phyloP scores from a whole-genome alignment of 2,329 filamentous ascomycete species.

The Microdochium bolleyi region DNA sequence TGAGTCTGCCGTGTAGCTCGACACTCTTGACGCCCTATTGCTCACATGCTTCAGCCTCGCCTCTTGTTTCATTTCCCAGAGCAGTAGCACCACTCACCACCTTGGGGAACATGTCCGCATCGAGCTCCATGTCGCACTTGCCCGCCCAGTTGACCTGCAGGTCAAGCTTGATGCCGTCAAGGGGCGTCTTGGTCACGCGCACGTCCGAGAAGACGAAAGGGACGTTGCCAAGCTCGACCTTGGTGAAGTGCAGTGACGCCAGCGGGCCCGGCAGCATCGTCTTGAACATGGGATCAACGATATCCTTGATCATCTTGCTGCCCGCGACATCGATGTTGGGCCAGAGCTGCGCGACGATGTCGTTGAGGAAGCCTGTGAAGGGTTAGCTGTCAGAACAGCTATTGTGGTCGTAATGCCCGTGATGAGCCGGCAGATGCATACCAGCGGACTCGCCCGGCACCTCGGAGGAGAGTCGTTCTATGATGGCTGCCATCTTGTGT shows the following conservation, averaged over 20 bases:
- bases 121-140: constrained; percentile 35
- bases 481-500: not conserved
- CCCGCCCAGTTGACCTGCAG: constrained; percentile 38
- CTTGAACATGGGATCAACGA: constrained; percentile 38
- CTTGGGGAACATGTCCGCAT: constrained; percentile 33
- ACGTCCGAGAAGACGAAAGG: constrained; percentile 32
- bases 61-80: not conserved
- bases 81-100: constrained; percentile 18
- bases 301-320: constrained; percentile 33
- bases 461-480: not conserved
- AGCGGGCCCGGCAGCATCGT: constrained; percentile 36
- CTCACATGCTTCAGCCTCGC: not conserved
- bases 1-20: constrained; percentile 33
- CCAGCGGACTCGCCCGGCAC: not conserved
- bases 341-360: constrained; percentile 38
- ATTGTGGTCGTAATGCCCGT: not conserved
- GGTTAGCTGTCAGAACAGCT: not conserved
- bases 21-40: constrained; percentile 34
- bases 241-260: constrained; percentile 30
- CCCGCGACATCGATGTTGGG: constrained; percentile 37
- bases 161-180: constrained; percentile 37
- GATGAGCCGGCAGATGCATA: not conserved
- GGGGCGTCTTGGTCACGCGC: constrained; percentile 34
- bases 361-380: constrained; percentile 32
- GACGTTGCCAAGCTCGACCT: constrained; percentile 33